Evolutionary conservation across 805 yeast species (phyloP).

Genomic region (Danielia oregonensis): DNA sequence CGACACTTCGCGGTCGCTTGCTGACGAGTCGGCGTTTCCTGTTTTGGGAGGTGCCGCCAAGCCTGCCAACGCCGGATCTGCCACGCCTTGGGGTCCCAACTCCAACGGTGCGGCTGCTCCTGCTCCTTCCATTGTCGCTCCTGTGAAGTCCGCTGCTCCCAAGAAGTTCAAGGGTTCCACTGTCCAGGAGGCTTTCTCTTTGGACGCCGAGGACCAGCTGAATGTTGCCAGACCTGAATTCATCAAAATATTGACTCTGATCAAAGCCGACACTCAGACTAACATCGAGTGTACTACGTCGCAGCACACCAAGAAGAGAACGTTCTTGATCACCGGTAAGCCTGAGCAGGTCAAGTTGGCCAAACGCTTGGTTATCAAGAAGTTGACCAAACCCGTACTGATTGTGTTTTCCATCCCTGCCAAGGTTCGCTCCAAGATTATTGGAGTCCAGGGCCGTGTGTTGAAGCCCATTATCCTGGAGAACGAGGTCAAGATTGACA

Average conservation of each 20-base stretch:
- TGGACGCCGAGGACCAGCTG: slow-evolving; percentile 66
- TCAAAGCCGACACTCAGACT: slow-evolving; percentile 59
- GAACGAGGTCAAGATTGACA: slow-evolving; percentile 67
- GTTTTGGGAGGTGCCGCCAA: slow-evolving; percentile 49
- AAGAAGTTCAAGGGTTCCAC: slow-evolving; percentile 46
- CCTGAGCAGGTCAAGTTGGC: slow-evolving; percentile 64
- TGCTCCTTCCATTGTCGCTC: neutral
- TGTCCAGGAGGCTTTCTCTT: slow-evolving; percentile 75
- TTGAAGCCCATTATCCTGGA: slow-evolving; percentile 74
- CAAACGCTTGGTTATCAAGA: slow-evolving; percentile 69
- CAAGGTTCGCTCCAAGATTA: slow-evolving; percentile 68
- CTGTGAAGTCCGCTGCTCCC: slow-evolving; percentile 3
- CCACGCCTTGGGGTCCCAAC: slow-evolving; percentile 41
- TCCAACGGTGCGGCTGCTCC: slow-evolving; percentile 17
- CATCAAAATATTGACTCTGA: slow-evolving; percentile 58
- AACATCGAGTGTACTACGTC: slow-evolving; percentile 82
- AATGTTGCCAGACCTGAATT: slow-evolving; percentile 62
- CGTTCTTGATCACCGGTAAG: slow-evolving; percentile 77
- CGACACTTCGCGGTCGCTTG: slow-evolving; percentile 34
- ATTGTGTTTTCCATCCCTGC: slow-evolving; percentile 68
- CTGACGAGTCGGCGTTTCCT: slow-evolving; percentile 61
- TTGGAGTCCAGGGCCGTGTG: slow-evolving; percentile 83
- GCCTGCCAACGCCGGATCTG: slow-evolving; percentile 10
- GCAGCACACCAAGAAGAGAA: slow-evolving; percentile 68
- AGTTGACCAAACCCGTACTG: slow-evolving; percentile 70